Conservation (phyloP, 345 rosid genomes). For the Aquilaria sinensis region DNA sequence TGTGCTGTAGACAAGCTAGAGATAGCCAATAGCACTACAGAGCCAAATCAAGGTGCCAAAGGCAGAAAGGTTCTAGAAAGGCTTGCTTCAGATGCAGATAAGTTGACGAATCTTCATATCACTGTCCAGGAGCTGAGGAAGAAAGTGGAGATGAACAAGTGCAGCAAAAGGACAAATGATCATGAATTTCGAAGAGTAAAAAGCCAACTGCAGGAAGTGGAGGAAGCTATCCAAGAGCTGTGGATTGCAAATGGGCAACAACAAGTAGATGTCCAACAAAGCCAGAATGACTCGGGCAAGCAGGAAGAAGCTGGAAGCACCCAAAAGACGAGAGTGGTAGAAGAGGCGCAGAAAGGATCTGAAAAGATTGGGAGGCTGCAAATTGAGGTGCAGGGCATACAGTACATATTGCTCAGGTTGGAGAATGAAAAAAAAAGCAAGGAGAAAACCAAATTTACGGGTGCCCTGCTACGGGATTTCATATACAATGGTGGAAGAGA, state of each 20-base stretch:
- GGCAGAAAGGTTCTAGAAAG: conserved; percentile 61
- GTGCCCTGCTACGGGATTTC: conserved; percentile 59
- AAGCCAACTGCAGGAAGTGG: conserved; percentile 57
- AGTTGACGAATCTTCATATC: conserved; percentile 50
- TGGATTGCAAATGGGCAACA: conserved; percentile 46
- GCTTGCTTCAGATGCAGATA: conserved; percentile 64
- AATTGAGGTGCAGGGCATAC: conserved; percentile 71
- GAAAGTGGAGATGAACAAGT: conserved; percentile 55
- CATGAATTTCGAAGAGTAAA: conserved; percentile 51
- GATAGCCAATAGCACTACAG: conserved; percentile 36
- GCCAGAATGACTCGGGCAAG: conserved; percentile 17
- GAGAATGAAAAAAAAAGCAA: conserved; percentile 59
- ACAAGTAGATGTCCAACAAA: conserved; percentile 41
- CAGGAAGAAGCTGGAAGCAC: conserved; percentile 31
- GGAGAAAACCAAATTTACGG: conserved; percentile 40
- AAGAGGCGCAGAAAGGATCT: conserved; percentile 54
- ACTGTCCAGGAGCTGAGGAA: conserved; percentile 57
- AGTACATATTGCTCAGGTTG: conserved; percentile 54
- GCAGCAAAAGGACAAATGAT: conserved; percentile 44
- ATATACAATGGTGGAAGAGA: conserved; percentile 49
- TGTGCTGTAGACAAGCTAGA: conserved; percentile 63
- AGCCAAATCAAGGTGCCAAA: conserved; percentile 27
- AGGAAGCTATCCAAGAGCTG: conserved; percentile 56
- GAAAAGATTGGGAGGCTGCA: conserved; percentile 73
- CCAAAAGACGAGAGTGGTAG: conserved; percentile 36